Percentiles rank a stretch among this genome's conserved stretches.
phyloP scores from a whole-genome alignment of 1,284 basidiomycete species.

The Boletus semigastroideus region DNA sequence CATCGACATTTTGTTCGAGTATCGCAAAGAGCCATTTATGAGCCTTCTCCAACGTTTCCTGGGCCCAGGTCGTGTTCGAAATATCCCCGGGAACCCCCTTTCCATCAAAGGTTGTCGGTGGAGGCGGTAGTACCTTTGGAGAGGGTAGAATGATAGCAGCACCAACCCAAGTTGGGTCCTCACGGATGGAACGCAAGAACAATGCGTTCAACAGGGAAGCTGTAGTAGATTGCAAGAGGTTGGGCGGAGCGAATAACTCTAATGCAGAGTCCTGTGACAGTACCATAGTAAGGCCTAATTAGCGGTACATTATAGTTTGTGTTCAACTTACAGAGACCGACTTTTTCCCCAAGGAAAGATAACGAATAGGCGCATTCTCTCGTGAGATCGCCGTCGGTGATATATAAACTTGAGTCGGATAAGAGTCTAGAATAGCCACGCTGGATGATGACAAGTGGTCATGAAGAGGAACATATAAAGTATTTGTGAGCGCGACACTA shows the following conservation, averaged over 20 bases:
- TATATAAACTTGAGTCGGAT: constrained; percentile 52
- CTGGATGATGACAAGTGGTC: constrained; percentile 31
- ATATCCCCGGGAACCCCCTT: constrained; percentile 33
- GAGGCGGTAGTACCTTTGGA: constrained; percentile 40
- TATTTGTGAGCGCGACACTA: constrained; percentile 21
- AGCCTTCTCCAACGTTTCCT: constrained; percentile 34
- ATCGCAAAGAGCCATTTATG: constrained; percentile 38
- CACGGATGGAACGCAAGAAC: constrained; percentile 17
- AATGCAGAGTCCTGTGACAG: constrained; percentile 21
- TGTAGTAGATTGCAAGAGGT: constrained; percentile 56
- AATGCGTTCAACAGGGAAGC: constrained; percentile 50
- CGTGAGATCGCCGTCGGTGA: constrained; percentile 34
- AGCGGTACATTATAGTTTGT: too few relatives aligned
- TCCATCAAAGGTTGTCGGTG: constrained; percentile 38
- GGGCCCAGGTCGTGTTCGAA: constrained; percentile 39
- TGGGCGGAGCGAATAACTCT: constrained; percentile 52
- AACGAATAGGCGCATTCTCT: constrained; percentile 53
- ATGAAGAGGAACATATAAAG: background rate
- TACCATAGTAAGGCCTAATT: background rate
- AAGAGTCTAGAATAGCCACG: constrained; percentile 52
- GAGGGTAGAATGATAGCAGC: constrained; percentile 48
- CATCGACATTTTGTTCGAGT: constrained; percentile 23
- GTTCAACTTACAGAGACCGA: constrained; percentile 17
- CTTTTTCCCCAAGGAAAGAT: constrained; percentile 37
- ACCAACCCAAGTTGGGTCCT: constrained; percentile 19